These are phyloP conservation scores for Diddensiella transvaalensis DNA, from an alignment of 805 yeast genomes.

Conservation along the genomic window DNA sequence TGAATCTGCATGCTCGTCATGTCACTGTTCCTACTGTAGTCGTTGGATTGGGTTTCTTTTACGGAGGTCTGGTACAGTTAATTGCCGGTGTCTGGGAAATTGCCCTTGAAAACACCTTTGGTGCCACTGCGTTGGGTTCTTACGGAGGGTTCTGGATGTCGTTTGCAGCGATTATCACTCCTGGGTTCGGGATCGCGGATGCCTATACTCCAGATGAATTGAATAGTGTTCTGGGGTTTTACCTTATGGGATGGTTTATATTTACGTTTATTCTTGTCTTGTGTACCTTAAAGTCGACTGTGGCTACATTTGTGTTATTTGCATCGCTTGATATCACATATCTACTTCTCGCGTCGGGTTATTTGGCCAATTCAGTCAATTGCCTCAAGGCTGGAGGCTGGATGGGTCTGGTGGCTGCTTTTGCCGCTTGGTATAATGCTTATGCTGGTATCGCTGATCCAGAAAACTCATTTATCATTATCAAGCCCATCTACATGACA, in stretches of 20 bases:
- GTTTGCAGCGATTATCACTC: conserved; percentile 55
- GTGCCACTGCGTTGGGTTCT: conserved; percentile 58
- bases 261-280: conserved; percentile 53
- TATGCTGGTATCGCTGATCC: conserved; percentile 58
- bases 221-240: conserved; percentile 55
- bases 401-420: conserved; percentile 53
- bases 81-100: conserved; percentile 67
- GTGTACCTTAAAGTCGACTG: conserved; percentile 61
- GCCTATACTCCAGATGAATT: conserved; percentile 47
- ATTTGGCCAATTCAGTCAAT: conserved; percentile 24
- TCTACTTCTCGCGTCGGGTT: conserved; percentile 42
- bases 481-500: conserved; percentile 50
- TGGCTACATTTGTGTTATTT: conserved; percentile 57
- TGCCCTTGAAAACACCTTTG: conserved; percentile 61
- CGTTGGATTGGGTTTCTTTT: conserved; percentile 55
- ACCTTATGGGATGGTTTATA: conserved; percentile 59
- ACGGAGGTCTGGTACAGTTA: conserved; percentile 60
- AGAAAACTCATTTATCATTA: conserved; percentile 55
- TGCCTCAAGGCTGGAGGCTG: conserved; percentile 59
- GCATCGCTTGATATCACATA: conserved; percentile 53
- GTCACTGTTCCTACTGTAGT: conserved; percentile 50
- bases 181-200: conserved; percentile 54
- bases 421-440: conserved; percentile 60
- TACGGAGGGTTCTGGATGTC: conserved; percentile 72
- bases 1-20: conserved; percentile 53